These are phyloP conservation scores for Achlya hypogyna DNA, from an alignment of 352 stramenopile species.

Conservation along the genomic window DNA sequence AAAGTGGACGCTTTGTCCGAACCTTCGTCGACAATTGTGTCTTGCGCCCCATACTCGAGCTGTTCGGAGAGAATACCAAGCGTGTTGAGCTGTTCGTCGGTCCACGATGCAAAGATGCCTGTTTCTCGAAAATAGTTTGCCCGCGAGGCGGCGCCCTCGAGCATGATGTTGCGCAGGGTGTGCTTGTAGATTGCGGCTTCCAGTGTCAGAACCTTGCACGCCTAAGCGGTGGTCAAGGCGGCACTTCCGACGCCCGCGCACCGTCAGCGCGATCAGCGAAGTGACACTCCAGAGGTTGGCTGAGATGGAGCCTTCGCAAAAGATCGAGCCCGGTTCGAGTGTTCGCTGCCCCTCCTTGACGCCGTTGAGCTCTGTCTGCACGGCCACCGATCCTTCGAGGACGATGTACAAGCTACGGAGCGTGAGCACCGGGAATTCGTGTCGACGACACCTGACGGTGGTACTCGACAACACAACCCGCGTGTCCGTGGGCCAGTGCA, in stretches of 20 bases:
- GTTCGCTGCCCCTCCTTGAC: neutral
- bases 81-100: slow-evolving; percentile 9
- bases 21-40: slow-evolving; percentile 2
- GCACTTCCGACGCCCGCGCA: neutral
- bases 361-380: neutral
- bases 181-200: slow-evolving; percentile 5
- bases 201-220: slow-evolving; percentile 2
- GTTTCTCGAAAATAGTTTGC: neutral
- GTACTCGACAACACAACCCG: neutral
- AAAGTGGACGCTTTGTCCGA: neutral
- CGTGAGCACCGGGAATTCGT: too few species aligned
- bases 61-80: slow-evolving; percentile 7
- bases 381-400: slow-evolving; percentile 2
- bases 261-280: neutral
- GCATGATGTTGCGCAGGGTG: slow-evolving; percentile 12
- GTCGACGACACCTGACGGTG: neutral
- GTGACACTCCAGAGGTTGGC: slow-evolving; percentile 7
- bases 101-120: slow-evolving; percentile 11
- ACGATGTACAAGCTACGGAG: slow-evolving; percentile 18
- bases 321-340: neutral
- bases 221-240: neutral
- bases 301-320: slow-evolving; percentile 14
- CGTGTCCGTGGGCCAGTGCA: neutral
- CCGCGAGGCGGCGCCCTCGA: neutral
- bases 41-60: neutral